Evolutionary conservation across 2,329 filamentous ascomycete genomes (phyloP).

Genomic region (Alternaria ethzedia): DNA sequence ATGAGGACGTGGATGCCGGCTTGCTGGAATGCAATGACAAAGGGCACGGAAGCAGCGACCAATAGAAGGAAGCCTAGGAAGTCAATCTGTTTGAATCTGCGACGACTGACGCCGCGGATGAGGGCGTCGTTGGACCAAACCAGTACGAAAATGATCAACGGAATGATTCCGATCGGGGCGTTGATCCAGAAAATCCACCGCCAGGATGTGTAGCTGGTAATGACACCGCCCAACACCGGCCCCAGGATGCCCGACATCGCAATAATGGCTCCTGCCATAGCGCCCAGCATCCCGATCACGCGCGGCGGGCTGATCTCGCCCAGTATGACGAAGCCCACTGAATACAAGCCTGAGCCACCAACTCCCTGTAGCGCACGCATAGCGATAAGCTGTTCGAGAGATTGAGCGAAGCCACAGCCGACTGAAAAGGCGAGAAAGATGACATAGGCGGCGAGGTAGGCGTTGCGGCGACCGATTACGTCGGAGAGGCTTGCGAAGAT

Average conservation of each 20-base stretch:
- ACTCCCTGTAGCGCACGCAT: constrained; percentile 44
- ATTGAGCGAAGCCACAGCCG: constrained; percentile 38
- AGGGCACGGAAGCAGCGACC: constrained; percentile 60
- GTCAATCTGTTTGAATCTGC: constrained; percentile 9
- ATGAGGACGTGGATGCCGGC: constrained; percentile 45
- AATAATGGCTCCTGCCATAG: constrained; percentile 7
- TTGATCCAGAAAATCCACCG: constrained; percentile 53
- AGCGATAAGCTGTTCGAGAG: constrained; percentile 42
- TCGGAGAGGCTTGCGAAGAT: constrained; percentile 45
- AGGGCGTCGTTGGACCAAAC: constrained; percentile 10
- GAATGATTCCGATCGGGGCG: constrained; percentile 30
- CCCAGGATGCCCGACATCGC: constrained; percentile 16
- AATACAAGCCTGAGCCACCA: constrained; percentile 38
- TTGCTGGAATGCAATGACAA: constrained; percentile 66
- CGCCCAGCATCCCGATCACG: constrained; percentile 7
- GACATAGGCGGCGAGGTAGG: constrained; percentile 32
- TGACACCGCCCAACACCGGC: constrained; percentile 24
- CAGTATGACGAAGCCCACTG: constrained; percentile 36
- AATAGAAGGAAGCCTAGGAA: constrained; percentile 60
- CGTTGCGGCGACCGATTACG: constrained; percentile 39
- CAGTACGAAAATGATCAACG: constrained; percentile 19
- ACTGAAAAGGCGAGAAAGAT: constrained; percentile 39
- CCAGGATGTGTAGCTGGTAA: constrained; percentile 45
- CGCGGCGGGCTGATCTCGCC: constrained; percentile 35
- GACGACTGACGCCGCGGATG: neutral